A percentile compares a stretch with the other conserved stretches of the same genome.
Evolutionary conservation across 1,284 basidiomycete species (phyloP).

Genomic region (Cystobasidium sp.): DNA sequence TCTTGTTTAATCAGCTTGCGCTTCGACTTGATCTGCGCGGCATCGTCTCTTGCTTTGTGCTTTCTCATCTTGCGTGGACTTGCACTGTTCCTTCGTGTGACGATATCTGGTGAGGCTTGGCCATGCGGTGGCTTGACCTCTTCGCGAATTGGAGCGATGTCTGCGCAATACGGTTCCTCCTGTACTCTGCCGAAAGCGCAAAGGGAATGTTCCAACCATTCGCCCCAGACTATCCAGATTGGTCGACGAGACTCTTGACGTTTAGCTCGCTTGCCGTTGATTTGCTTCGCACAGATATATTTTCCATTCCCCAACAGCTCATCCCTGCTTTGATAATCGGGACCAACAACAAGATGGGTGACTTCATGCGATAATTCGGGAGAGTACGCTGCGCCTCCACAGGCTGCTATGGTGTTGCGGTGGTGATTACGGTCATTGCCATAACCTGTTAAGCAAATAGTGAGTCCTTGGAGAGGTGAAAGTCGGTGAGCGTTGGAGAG

Average conservation of each 20-base stretch:
- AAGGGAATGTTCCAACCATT: conserved; percentile 42
- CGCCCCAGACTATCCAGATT: conserved; percentile 38
- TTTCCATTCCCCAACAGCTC: conserved; percentile 20
- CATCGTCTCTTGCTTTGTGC: conserved; percentile 2
- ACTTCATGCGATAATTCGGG: conserved; percentile 11
- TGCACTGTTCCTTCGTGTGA: neutral
- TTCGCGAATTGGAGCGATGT: conserved; percentile 2
- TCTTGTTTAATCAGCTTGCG: conserved; percentile 18
- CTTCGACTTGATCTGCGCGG: conserved; percentile 15
- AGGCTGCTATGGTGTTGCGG: conserved; percentile 17
- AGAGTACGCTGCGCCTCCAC: conserved; percentile 38
- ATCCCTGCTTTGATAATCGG: neutral
- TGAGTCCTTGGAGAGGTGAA: conserved; percentile 28
- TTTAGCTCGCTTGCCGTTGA: conserved; percentile 12
- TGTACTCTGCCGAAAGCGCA: conserved; percentile 22
- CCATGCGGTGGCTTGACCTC: neutral
- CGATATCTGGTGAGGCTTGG: conserved; percentile 4
- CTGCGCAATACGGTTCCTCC: conserved; percentile 29
- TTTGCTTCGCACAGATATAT: conserved; percentile 12
- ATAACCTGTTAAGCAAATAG: conserved; percentile 42
- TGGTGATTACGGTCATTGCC: neutral
- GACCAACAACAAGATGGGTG: conserved; percentile 39
- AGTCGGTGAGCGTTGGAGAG: conserved; percentile 27
- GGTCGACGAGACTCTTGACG: neutral
- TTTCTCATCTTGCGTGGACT: conserved; percentile 17